A percentile compares a stretch with the other conserved stretches of the same genome.
These are phyloP conservation scores for Paulinella micropora DNA, from an alignment of 78 protist species.

Conservation along the genomic window DNA sequence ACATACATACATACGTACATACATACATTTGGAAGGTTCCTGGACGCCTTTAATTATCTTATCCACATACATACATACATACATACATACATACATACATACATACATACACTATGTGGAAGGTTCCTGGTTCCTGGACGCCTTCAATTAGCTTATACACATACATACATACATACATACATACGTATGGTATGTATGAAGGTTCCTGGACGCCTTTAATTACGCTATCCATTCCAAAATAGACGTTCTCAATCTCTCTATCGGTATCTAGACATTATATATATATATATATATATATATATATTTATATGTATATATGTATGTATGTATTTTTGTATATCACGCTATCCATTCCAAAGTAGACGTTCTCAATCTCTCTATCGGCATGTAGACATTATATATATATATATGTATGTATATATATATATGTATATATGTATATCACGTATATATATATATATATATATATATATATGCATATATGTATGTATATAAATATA, in stretches of 20 bases:
- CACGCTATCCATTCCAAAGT: too few species aligned
- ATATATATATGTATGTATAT: background rate
- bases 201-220: constrained; percentile 90
- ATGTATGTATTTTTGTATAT: background rate
- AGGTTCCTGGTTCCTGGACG: too few species aligned
- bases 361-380: too few species aligned
- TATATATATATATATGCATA: background rate
- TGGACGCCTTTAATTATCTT: constrained; percentile 87
- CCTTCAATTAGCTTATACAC: too few species aligned
- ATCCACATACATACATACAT: too few species aligned
- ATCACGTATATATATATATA: background rate
- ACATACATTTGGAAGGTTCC: too few species aligned
- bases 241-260: constrained; percentile 67
- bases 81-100: too few species aligned
- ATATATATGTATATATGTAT: background rate
- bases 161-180: too few species aligned
- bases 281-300: background rate
- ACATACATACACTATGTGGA: too few species aligned
- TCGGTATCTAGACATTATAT: constrained; percentile 41
- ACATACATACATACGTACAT: too few species aligned
- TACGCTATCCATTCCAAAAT: constrained; percentile 53
- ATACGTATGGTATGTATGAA: too few species aligned
- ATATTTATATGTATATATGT: background rate
- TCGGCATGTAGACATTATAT: too few species aligned
- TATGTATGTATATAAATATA: background rate